phyloP scores from a whole-genome alignment of 2,329 filamentous ascomycete genomes.

The Xylaria sp. region DNA sequence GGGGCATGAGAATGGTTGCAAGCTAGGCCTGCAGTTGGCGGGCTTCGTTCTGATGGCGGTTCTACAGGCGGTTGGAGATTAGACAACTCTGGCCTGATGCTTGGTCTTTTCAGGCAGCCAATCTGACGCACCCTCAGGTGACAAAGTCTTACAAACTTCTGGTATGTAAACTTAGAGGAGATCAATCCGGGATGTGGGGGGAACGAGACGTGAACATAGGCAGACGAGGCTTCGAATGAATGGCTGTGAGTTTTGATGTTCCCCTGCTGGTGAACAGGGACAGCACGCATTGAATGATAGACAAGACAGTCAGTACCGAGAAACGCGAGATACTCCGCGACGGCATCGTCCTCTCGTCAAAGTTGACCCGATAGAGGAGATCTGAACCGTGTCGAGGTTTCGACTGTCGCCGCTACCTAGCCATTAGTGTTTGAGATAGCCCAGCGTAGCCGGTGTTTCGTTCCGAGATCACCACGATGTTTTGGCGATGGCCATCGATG shows the following conservation, averaged over 20 bases:
- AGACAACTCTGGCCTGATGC: too few species aligned
- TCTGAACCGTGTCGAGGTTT: slow-evolving; percentile 8
- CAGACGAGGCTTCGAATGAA: background rate
- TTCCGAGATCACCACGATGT: slow-evolving; percentile 9
- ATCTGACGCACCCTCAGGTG: too few species aligned
- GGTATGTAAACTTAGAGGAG: too few species aligned
- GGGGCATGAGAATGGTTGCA: background rate
- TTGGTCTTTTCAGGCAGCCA: too few species aligned
- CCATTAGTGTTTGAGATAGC: slow-evolving; percentile 11
- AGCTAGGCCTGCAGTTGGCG: background rate
- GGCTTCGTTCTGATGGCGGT: background rate
- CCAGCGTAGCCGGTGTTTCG: slow-evolving; percentile 4
- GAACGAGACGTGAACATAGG: too few species aligned
- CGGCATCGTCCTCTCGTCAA: slow-evolving; percentile 10
- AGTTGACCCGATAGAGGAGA: slow-evolving; percentile 4
- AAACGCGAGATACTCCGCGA: background rate
- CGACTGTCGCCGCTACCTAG: slow-evolving; percentile 13
- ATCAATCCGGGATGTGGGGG: too few species aligned
- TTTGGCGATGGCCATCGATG: slow-evolving; percentile 3
- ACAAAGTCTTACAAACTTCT: too few species aligned
- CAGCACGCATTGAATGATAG: too few species aligned
- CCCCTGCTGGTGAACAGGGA: background rate
- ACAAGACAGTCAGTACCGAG: too few species aligned
- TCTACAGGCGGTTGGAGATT: background rate
- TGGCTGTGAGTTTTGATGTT: background rate